A percentile compares a stretch with the other conserved stretches of the same genome.
Evolutionary conservation across 805 yeast genomes (phyloP).

Genomic region (Metschnikowia shivogae): DNA sequence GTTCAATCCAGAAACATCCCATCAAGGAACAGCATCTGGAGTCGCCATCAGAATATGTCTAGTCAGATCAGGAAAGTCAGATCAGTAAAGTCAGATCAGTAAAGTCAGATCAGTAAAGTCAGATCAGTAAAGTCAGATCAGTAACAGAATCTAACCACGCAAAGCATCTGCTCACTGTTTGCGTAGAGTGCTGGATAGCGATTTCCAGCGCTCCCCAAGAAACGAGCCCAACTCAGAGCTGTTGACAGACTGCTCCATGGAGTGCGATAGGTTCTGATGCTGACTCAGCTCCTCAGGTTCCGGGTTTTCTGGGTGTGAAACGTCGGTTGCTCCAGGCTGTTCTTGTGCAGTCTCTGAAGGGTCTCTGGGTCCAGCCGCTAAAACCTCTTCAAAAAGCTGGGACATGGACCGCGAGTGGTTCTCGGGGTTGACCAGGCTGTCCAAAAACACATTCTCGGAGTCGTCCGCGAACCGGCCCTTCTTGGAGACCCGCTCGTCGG

Average conservation of each 20-base stretch:
- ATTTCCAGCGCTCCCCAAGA: slow-evolving; percentile 10
- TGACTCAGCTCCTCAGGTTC: background rate
- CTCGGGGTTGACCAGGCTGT: slow-evolving; percentile 8
- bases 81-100: too few relatives aligned
- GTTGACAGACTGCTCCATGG: slow-evolving; percentile 4
- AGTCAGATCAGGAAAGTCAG: too few relatives aligned
- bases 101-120: too few relatives aligned
- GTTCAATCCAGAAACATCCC: too few relatives aligned
- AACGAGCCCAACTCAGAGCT: slow-evolving; percentile 14
- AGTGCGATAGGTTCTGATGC: background rate
- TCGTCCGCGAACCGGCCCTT: slow-evolving; percentile 10
- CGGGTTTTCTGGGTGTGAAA: too few relatives aligned
- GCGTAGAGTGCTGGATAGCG: slow-evolving; percentile 6
- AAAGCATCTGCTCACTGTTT: background rate
- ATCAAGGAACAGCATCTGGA: too few relatives aligned
- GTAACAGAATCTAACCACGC: too few relatives aligned
- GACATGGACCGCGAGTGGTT: slow-evolving; percentile 29
- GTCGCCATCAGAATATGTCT: too few relatives aligned
- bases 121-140: too few relatives aligned
- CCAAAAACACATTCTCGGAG: slow-evolving; percentile 34
- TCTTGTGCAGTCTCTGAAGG: background rate
- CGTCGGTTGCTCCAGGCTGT: background rate
- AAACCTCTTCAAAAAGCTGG: slow-evolving; percentile 30
- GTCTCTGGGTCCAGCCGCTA: slow-evolving; percentile 11
- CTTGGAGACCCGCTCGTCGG: background rate